A percentile compares a stretch with the other conserved stretches of the same genome.
phyloP scores from a whole-genome alignment of 495 filamentous ascomycete species.

The Talaromyces nanjingensis region DNA sequence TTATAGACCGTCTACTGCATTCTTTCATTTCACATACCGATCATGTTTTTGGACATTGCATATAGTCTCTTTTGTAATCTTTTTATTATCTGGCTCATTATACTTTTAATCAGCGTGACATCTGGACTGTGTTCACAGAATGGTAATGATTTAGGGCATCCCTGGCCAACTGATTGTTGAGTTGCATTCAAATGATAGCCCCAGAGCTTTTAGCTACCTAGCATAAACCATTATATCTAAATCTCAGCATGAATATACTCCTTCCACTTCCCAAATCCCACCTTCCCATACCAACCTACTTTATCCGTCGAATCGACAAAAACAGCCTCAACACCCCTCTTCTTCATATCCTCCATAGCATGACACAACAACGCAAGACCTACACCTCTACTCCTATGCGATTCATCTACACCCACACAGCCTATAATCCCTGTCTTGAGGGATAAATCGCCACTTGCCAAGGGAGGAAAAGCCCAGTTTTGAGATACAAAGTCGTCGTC shows the following conservation, averaged over 20 bases:
- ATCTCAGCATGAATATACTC: conserved; percentile 36
- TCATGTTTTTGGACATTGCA: too few relatives aligned
- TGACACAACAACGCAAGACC: conserved; percentile 40
- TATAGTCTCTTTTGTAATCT: too few relatives aligned
- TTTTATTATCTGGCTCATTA: too few relatives aligned
- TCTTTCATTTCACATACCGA: background rate
- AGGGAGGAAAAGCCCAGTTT: conserved; percentile 40
- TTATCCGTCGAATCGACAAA: conserved; percentile 46
- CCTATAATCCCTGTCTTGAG: conserved; percentile 43
- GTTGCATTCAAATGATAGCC: too few relatives aligned
- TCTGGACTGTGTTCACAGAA: too few relatives aligned
- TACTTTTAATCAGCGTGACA: too few relatives aligned
- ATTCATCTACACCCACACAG: conserved; percentile 40
- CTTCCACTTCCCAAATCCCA: conserved; percentile 38
- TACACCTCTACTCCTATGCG: conserved; percentile 32
- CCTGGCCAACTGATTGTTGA: too few relatives aligned
- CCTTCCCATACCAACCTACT: conserved; percentile 43
- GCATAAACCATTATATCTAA: background rate
- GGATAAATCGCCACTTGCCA: conserved; percentile 18
- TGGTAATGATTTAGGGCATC: too few relatives aligned
- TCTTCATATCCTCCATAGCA: conserved; percentile 44
- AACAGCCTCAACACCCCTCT: conserved; percentile 38
- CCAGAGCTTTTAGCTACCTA: too few relatives aligned
- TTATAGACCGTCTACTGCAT: background rate
- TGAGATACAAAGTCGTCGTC: conserved; percentile 20